These are phyloP conservation scores for Ophiocordyceps camponoti-rufipedis DNA, from an alignment of 2,329 filamentous ascomycete genomes.

Conservation along the genomic window DNA sequence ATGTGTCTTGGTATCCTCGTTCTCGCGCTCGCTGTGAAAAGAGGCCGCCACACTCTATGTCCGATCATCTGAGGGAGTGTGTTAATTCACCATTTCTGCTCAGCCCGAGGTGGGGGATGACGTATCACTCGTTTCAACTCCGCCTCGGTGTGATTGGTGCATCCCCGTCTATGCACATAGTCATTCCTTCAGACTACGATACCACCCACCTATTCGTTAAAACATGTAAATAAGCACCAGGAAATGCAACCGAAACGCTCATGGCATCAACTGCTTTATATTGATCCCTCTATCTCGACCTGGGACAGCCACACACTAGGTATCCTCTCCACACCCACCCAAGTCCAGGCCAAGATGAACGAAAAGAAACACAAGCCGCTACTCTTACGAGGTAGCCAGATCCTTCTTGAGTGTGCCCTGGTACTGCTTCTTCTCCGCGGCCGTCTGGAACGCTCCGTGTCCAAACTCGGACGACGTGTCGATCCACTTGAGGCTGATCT, in stretches of 20 bases:
- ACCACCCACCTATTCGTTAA: neutral
- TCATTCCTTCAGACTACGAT: no score
- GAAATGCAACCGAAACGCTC: neutral
- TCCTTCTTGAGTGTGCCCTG: conserved; percentile 99
- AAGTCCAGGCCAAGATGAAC: conserved; percentile 23
- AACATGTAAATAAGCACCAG: neutral
- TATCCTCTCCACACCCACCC: conserved; percentile 37
- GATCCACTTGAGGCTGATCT: conserved; percentile 99
- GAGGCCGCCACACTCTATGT: neutral
- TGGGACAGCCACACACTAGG: conserved; percentile 12
- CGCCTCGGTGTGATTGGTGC: no score
- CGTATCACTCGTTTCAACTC: no score
- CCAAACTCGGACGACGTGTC: conserved; percentile 99
- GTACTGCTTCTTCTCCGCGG: conserved; percentile 94
- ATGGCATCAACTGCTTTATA: no score
- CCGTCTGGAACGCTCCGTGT: conserved; percentile 98
- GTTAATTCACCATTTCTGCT: no score
- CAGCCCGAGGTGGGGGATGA: neutral
- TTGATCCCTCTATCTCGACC: no score
- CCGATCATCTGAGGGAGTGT: neutral
- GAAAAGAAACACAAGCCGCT: conserved; percentile 17
- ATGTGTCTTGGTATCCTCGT: neutral
- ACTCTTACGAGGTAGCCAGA: conserved; percentile 29
- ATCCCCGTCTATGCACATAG: no score
- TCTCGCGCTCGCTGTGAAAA: neutral